These are phyloP conservation scores for Pseudocercospora pini-densiflorae DNA, from an alignment of 2,329 filamentous ascomycete genomes.

Conservation along the genomic window DNA sequence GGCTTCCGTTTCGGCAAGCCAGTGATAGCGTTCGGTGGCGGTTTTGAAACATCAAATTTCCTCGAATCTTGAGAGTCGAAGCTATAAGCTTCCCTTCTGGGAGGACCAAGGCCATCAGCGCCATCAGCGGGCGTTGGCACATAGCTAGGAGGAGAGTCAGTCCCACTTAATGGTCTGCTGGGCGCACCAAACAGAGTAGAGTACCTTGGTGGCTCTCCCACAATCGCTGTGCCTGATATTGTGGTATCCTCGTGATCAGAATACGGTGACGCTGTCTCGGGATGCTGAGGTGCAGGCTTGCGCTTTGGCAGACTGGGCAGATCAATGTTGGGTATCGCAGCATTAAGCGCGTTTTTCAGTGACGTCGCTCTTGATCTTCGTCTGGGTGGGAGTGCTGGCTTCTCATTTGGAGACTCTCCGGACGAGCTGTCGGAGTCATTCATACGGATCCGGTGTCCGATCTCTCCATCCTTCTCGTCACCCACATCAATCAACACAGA, in stretches of 20 bases:
- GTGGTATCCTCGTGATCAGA: slow-evolving; percentile 9
- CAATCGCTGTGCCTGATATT: slow-evolving; percentile 37
- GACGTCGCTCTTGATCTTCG: slow-evolving; percentile 28
- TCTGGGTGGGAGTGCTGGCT: slow-evolving; percentile 47
- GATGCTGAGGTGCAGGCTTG: slow-evolving; percentile 49
- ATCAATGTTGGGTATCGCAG: slow-evolving; percentile 25
- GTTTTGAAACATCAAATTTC: slow-evolving; percentile 8
- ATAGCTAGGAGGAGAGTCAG: slow-evolving; percentile 46
- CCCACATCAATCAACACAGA: slow-evolving; percentile 13
- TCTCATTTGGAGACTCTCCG: slow-evolving; percentile 15
- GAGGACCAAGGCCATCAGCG: slow-evolving; percentile 46
- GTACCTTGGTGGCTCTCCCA: slow-evolving; percentile 49
- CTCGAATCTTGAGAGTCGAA: slow-evolving; percentile 14
- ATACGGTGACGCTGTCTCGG: slow-evolving; percentile 25
- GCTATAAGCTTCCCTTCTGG: slow-evolving; percentile 30
- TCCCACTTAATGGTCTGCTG: slow-evolving; percentile 39
- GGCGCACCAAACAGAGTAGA: slow-evolving; percentile 46
- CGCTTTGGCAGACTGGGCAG: slow-evolving; percentile 35
- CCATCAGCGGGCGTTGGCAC: slow-evolving; percentile 47
- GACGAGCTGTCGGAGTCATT: slow-evolving; percentile 45
- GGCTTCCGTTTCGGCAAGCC: slow-evolving; percentile 22
- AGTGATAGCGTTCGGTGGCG: slow-evolving; percentile 9
- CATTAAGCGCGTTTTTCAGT: slow-evolving; percentile 26
- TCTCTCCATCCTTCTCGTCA: slow-evolving; percentile 33
- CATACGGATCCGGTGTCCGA: slow-evolving; percentile 49